Base-by-base conservation (phyloP, 768 basidiomycete species). In the Mycena floridula region DNA sequence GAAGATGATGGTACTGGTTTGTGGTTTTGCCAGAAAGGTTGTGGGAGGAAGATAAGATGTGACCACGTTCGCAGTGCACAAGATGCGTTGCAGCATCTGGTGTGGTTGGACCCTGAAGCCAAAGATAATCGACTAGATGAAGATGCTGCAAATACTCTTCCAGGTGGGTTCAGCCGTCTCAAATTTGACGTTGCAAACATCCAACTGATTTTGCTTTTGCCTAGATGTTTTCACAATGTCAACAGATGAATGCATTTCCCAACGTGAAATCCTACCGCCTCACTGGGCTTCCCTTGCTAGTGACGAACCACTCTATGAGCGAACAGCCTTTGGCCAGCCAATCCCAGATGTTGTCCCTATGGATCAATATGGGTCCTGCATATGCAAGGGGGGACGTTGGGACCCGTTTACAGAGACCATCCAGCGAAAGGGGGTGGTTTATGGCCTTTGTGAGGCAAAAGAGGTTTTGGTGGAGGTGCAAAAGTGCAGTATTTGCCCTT, bases 401-500 rank as follows among this genome's bases (percentile, higher is more conserved):
- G n/a, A n/a, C n/a, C n/a, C n/a, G n/a, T n/a, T n/a, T n/a, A n/a
- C n/a, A n/a, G n/a, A n/a, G n/a, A n/a, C n/a, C n/a, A n/a, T n/a
- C n/a, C n/a, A 30, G 28, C 37, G 37, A 12, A 11, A 21, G 11
- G 9, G 37, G 11, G 21, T 20, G 8, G 37, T 38, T 9, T 38
- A 38, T 21, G 21, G 11, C 11, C 9, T 38, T 9, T 22, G 9
- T 22, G 21, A 21, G 9, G 37, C 37, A 20, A 9, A 38, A 20
- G 21, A 12, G 37, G 9, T 9, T 11, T 9, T 21, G 9, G 9
- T 38, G 21, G 11, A 38, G 37, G 9, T 46, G n/a, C 45, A 46
- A 24, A 24, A 4, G 21, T 46, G 45, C 45, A 18, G 24, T 25
- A 7, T 26, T 3, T 53, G 52, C 38, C 36, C 41, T 4, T 35